Base-by-base conservation (phyloP, 495 filamentous ascomycete species). In the Monascus purpureus region DNA sequence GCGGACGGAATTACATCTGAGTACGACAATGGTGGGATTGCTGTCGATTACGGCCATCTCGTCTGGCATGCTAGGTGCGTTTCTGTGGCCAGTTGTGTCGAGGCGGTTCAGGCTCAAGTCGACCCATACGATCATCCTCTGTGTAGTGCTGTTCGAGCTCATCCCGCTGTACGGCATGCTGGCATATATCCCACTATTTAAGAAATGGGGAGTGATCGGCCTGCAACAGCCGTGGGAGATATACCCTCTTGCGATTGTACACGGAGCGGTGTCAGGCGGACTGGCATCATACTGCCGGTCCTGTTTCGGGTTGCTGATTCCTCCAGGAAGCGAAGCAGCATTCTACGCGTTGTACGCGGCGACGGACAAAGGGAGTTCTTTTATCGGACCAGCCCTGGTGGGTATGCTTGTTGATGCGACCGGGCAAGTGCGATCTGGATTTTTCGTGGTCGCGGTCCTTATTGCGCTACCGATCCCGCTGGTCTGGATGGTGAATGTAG, bases 331-430 rank as follows among this genome's bases (percentile, higher is more conserved):
- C 17, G 86, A 94, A 50, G 86, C 86, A 0, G 82, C 86, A 0
- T 94, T 94, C 44, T 94, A 86, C 53, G 86, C 86, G 0, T 65
- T 94, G 4, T 94, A 93, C 42, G 86, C 86, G 2, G 88, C 90
- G 31, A 94, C 86, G 6, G 86, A 94, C 46, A 94, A 94, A 49
- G 86, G 86, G 0, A 84, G 77, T 17, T 84, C 77, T 37, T 70
- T 94, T 17, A 86, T 94, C 40, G 86, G 86, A 0, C 86, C 86
- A 8, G 78, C 82, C 1, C 80, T 94, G 36, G 86, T 94, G 0
- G 86, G 86, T 0, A 63, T 73, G 6, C 79, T 94, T 13, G 83
- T 84, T 12, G 84, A 93, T 40, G 70, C 63, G 13, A 80, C 77
- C 2, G 84, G 86, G 0, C 75, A 82, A 39, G 87, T 94, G 33